These are phyloP conservation scores for Aspergillus sergii DNA, from an alignment of 2,329 filamentous ascomycete genomes.

Conservation along the genomic window DNA sequence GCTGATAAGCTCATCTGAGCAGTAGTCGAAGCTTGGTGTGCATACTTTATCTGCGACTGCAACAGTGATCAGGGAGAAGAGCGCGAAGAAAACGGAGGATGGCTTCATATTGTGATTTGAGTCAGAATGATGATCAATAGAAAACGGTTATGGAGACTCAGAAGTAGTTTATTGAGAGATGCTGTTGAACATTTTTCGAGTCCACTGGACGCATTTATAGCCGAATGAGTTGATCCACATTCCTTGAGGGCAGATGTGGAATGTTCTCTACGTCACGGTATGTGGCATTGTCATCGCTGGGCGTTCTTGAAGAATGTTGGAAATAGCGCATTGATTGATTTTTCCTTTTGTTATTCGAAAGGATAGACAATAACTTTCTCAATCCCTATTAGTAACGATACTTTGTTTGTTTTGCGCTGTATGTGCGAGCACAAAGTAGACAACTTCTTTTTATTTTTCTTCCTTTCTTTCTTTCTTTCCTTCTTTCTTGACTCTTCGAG, in stretches of 20 bases:
- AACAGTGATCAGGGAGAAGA: conserved; percentile 22
- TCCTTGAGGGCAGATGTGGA: not conserved
- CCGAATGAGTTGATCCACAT: not conserved
- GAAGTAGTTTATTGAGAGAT: not conserved
- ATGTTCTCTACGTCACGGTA: not conserved
- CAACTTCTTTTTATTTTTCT: too few species aligned
- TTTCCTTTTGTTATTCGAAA: not conserved
- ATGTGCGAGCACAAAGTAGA: not conserved
- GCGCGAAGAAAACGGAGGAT: conserved; percentile 23
- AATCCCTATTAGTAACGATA: too few species aligned
- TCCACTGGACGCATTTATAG: not conserved
- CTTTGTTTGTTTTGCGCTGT: not conserved
- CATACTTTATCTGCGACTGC: conserved; percentile 33
- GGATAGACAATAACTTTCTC: too few species aligned
- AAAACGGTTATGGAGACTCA: not conserved
- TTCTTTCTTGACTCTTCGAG: too few species aligned
- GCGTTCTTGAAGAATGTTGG: not conserved
- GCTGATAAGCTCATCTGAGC: conserved; percentile 30
- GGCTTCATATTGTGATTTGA: conserved; percentile 25
- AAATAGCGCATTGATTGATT: not conserved
- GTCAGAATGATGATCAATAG: not conserved
- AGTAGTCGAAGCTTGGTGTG: conserved; percentile 41
- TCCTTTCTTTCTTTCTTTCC: too few species aligned
- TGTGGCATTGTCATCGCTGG: not conserved
- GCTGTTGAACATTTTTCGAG: not conserved